Conservation (phyloP, 352 stramenopile species). For the Globisporangium splendens region DNA sequence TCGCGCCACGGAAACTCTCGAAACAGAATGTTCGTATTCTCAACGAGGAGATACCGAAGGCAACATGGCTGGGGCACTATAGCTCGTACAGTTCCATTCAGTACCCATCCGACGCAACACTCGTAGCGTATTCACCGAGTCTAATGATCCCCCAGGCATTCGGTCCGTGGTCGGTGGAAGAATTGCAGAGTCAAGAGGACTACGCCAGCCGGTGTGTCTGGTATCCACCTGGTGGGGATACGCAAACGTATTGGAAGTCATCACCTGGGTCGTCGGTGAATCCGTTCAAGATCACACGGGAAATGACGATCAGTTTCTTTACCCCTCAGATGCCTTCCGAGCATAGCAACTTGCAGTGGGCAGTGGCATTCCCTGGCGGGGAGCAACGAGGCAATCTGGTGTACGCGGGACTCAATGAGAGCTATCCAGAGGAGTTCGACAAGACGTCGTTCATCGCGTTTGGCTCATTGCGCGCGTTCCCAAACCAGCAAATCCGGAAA, state of each 20-base stretch:
- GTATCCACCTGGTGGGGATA: conserved; percentile 24
- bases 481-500: conserved; percentile 49
- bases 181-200: conserved; percentile 11
- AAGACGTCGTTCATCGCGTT: conserved; percentile 27
- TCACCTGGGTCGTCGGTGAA: conserved; percentile 19
- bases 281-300: conserved; percentile 29
- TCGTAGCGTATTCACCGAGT: not conserved
- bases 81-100: not conserved
- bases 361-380: conserved; percentile 31
- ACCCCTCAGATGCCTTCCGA: conserved; percentile 22
- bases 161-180: conserved; percentile 19
- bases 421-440: conserved; percentile 18
- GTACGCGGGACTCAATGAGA: conserved; percentile 31
- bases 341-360: conserved; percentile 33
- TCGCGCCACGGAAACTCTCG: conserved; percentile 13
- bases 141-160: not conserved
- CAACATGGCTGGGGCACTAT: conserved; percentile 24
- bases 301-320: conserved; percentile 27
- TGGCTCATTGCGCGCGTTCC: conserved; percentile 36
- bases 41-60: not conserved
- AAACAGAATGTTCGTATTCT: not conserved
- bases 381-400: conserved; percentile 38
- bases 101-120: not conserved
- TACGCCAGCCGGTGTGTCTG: conserved; percentile 32
- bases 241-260: conserved; percentile 27